Conservation (phyloP, 148 eudicot species). For the Chenopodium berlandieri region DNA sequence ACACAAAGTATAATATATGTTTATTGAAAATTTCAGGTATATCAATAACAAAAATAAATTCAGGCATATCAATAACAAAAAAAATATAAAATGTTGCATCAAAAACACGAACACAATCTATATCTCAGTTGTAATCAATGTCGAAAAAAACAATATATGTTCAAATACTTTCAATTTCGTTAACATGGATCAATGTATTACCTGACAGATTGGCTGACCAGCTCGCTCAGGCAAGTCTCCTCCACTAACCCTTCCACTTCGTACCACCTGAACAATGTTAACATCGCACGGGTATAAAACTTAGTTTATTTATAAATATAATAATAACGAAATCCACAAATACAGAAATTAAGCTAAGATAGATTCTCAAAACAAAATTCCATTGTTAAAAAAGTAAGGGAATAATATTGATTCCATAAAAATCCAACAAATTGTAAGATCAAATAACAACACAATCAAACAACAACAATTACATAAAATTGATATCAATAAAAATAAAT, state of each 20-base stretch:
- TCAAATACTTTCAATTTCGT: not conserved
- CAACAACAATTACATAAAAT: not conserved
- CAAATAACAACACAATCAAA: slow-evolving; percentile 41
- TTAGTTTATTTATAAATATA: too few relatives aligned
- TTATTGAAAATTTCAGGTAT: too few relatives aligned
- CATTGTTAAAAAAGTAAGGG: too few relatives aligned
- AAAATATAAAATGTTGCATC: too few relatives aligned
- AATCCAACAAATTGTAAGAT: not conserved
- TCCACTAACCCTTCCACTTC: slow-evolving; percentile 47
- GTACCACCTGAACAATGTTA: slow-evolving; percentile 41
- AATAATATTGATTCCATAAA: not conserved
- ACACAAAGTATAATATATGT: not conserved
- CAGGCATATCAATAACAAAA: too few relatives aligned
- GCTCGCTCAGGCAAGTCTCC: slow-evolving; percentile 80
- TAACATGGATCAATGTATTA: slow-evolving; percentile 22
- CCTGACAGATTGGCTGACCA: slow-evolving; percentile 95
- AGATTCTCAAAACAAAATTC: not conserved
- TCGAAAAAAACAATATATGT: not conserved
- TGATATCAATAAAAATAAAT: not conserved
- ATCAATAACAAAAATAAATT: too few relatives aligned
- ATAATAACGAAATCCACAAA: too few relatives aligned
- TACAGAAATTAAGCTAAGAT: not conserved
- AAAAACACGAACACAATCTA: not conserved
- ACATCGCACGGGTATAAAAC: not conserved
- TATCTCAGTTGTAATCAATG: not conserved